Base-by-base conservation (phyloP, 495 filamentous ascomycete species). In the Hypoxylon perforatum region DNA sequence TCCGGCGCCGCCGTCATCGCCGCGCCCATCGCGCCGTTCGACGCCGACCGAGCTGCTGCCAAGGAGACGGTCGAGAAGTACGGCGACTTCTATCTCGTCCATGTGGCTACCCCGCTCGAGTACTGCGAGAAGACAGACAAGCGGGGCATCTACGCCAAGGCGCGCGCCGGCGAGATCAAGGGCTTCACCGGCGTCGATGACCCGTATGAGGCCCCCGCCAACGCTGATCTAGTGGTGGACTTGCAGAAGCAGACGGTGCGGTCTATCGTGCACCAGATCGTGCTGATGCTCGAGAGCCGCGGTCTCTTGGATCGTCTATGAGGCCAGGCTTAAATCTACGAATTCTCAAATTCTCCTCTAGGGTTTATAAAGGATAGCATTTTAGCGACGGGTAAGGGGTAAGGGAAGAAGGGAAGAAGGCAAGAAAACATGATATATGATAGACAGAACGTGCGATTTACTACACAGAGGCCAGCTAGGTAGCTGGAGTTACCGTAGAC, bases 171-270 rank as follows among this genome's bases (percentile, higher is more conserved):
- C 14, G 93, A 97, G 84, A 96, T 99, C 81, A 95, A 92, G 88
- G 93, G 93, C 30, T 99, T 99, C 84, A 99, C 95, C 28, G 95
- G 95, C 72, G 95, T 99, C 59, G 95, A 99, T 78, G 95, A 97
- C 78, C 93, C 95, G 56, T 99, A 98, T 76, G 95, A 99, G 87
- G 73, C 77, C 61, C 95, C 95, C 4, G 72, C 77, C 58, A 95
- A 96, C 81, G 85, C 92, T 25, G 86, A 97, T 76, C 82, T 99
- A 57, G 86, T 87, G 23, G 94, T 98, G 8, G 92, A 98, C 78
- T 76, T 86, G 58, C 88, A 91, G 81, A 92, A 88, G 85, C 92
- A 90, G 78, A 91, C 85, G 61, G 93, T 99, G 42, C 87, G 96
- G 78, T 94, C 90, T 62, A 93, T 93, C 54, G 95, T 99, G 55